A percentile compares a stretch with the other conserved stretches of the same genome.
phyloP scores from a whole-genome alignment of 371 early-diverging fungal genomes.

The Dichotomocladium elegans region DNA sequence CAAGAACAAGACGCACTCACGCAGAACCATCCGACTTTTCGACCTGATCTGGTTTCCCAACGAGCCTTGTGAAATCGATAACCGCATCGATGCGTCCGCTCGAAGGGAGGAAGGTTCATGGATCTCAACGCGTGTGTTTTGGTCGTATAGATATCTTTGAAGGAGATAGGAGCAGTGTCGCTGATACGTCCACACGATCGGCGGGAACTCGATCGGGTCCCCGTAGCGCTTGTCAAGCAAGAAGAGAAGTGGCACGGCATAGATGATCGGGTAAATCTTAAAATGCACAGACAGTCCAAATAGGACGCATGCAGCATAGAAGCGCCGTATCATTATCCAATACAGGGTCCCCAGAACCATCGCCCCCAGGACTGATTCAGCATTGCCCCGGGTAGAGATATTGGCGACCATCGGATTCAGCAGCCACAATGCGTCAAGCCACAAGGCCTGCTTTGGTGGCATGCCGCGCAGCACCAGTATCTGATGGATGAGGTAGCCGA shows the following conservation, averaged over 20 bases:
- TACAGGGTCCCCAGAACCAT: constrained; percentile 78
- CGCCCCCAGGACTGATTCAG: constrained; percentile 80
- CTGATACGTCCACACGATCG: constrained; percentile 24
- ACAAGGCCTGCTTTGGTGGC: constrained; percentile 42
- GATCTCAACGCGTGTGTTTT: neutral
- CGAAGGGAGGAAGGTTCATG: neutral
- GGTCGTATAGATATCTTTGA: constrained; percentile 11
- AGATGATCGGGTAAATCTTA: constrained; percentile 95
- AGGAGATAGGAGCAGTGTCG: constrained; percentile 11
- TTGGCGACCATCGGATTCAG: constrained; percentile 94
- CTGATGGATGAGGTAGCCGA: constrained; percentile 65
- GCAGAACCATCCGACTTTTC: neutral
- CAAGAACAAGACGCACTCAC: constrained; percentile 24
- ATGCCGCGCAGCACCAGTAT: constrained; percentile 56
- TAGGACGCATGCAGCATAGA: constrained; percentile 59
- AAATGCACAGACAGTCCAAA: constrained; percentile 95
- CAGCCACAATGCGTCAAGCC: constrained; percentile 70
- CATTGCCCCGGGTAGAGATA: constrained; percentile 94
- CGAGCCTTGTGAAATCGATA: no score
- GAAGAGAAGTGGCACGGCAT: constrained; percentile 74
- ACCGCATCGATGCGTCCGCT: neutral
- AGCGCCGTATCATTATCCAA: constrained; percentile 51
- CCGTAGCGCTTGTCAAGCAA: constrained; percentile 55
- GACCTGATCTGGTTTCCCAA: no score
- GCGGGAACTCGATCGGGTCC: constrained; percentile 25